These are phyloP conservation scores for Echium plantagineum DNA, from an alignment of 257 asterid species.

Conservation along the genomic window DNA sequence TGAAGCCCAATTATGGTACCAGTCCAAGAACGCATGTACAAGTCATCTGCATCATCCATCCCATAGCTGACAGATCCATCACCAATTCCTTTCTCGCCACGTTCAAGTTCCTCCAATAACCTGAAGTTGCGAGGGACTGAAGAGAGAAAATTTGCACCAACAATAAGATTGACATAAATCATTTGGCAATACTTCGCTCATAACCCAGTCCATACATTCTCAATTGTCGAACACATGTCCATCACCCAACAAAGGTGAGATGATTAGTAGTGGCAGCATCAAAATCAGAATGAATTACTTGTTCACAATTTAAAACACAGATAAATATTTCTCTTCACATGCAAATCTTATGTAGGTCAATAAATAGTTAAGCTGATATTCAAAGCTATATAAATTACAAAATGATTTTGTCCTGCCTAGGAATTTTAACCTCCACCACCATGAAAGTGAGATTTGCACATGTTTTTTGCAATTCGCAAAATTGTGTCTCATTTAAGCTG, in stretches of 20 bases:
- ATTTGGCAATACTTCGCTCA: not conserved
- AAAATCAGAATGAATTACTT: no score
- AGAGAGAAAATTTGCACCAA: not conserved
- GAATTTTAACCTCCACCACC: not conserved
- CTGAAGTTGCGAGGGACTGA: constrained; percentile 27
- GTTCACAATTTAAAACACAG: no score
- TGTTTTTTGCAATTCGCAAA: no score
- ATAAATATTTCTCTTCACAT: no score
- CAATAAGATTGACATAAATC: not conserved
- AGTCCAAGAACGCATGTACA: constrained; percentile 30
- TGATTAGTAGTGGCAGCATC: no score
- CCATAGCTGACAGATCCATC: constrained; percentile 36
- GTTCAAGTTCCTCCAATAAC: constrained; percentile 30
- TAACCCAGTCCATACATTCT: not conserved
- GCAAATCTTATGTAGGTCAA: not conserved
- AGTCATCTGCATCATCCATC: constrained; percentile 33
- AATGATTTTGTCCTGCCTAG: not conserved
- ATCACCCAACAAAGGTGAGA: no score
- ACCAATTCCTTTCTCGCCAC: constrained; percentile 32
- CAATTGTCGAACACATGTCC: no score
- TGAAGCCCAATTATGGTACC: constrained; percentile 28
- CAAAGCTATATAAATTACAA: not conserved
- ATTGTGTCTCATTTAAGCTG: not conserved
- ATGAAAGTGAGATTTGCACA: not conserved
- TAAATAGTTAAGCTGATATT: no score